Base-by-base conservation (phyloP, 768 basidiomycete species). In the Leccinum rimulosum region DNA sequence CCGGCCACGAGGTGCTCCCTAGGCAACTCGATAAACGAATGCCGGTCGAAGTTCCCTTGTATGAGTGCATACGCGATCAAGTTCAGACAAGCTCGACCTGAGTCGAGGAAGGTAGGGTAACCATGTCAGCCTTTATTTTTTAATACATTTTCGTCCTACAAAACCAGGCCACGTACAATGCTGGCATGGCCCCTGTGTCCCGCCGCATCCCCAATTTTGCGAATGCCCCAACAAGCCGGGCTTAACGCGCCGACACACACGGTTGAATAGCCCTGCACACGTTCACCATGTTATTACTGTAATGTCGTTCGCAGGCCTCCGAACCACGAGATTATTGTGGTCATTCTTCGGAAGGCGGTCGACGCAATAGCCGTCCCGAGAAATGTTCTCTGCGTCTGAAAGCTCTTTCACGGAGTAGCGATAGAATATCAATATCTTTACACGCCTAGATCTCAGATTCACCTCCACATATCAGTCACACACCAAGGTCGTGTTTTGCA, bases 381-480 rank as follows among this genome's bases (percentile, higher is more conserved):
- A 12, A 48, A 61, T 35, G 58, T 74, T 45, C 61, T 74, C 48
- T 43, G 62, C 17, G 67, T 66, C 38, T 70, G 54, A 57, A 60
- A 15, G 12, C 52, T 51, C 36, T 74, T 73, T 50, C 53, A 56
- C 38, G 36, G 60, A 14, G 33, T 72, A 6, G 70, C 67, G 12
- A 59, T 49, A 14, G 56, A 49, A 2, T 51, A 66, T 48, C 64
- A 47, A 2, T 51, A 66, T 48, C 64, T 75, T 45, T 70, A 75
- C 54, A 64, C 58, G 19, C 57, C 33, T 35, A 35, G 33, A 70
- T 19, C 64, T 73, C 38, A 52, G 51, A 25, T 76, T 74, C 36
- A 58, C 58, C 31, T 69, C 69, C 3, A 28, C 47, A 9, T 33
- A 58, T 9, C 75, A 73, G 50, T 61, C 71, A 6, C 56, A 8